Evolutionary conservation across 306 rosid species (phyloP), one percentile per base, ranked within the genome.

Genomic region (Fragaria vesca): DNA sequence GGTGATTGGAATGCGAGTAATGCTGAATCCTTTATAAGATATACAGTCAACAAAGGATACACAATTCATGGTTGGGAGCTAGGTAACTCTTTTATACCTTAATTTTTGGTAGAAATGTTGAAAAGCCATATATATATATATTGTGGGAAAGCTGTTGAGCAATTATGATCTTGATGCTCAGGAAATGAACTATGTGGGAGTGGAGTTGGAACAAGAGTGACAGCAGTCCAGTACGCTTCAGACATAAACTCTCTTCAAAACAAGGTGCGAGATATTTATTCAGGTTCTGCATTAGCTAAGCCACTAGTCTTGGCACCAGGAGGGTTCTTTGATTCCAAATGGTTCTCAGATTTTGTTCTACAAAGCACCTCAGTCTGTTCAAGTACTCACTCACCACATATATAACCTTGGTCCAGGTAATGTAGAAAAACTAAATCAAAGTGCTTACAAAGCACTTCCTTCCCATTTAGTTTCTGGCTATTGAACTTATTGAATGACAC

Each of bases 381-480:
- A 89, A 80, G 94, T 85, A 38, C 73, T 84, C 72, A 80, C 90
- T 11, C 97, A 89, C 85, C 94, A 89, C 83, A 88, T 91, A 72
- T 91, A 91, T 74, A 91, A 88, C 81, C 92, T 91, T 65, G 97
- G 94, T 32, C 73, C 93, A 89, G 97, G 97, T 91, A 88, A 89
- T 45, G 3, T 16, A 26, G n/a, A 30, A 4, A 3, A 1, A 48
- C 8, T 17, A 6, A 71, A 71, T 1, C 9, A 16, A 15, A 15
- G 4, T 47, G 38, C 16, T 16, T 30, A 18, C 10, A 0, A 17
- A 34, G 2, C 18, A 50, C 62, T n/a, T 72, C 6, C 50, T 38
- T 62, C 12, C 38, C 38, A 4, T 34, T 52, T 12, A 18, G 5
- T 66, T 4, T 36, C 13, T 72, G 6, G 13, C 30, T 18, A 55